A percentile compares a stretch with the other conserved stretches of the same genome.
Conservation (phyloP, 1,284 basidiomycete genomes). For the Malassezia sympodialis region DNA sequence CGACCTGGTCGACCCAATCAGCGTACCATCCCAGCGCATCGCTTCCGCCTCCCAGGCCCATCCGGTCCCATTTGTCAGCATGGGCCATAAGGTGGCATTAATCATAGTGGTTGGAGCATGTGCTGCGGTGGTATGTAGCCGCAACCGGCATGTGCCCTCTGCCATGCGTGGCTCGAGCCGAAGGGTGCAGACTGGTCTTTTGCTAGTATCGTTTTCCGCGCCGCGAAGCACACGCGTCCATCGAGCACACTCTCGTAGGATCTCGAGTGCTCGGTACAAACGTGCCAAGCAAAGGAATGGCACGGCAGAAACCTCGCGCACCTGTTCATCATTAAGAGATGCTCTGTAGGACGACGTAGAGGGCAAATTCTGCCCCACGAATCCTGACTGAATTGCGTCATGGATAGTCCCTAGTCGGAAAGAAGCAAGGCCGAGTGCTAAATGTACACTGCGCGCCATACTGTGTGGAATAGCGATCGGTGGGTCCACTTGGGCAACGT, state of each 20-base stretch:
- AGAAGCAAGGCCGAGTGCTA: not conserved
- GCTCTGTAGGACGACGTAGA: not conserved
- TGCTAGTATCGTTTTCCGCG: not conserved
- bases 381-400: not conserved
- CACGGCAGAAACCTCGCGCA: not conserved
- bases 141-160: not conserved
- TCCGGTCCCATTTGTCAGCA: not conserved
- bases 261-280: conserved; percentile 5
- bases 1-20: not conserved
- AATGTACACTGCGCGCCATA: conserved; percentile 1
- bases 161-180: not conserved
- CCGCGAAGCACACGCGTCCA: not conserved
- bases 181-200: not conserved
- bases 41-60: not conserved
- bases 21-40: not conserved
- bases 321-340: not conserved
- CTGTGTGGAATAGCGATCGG: conserved; percentile 7
- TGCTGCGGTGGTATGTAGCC: not conserved
- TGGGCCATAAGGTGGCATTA: not conserved
- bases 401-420: not conserved
- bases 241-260: conserved; percentile 7
- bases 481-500: conserved; percentile 3
- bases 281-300: conserved; percentile 6
- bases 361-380: not conserved
- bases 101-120: not conserved